Conservation (phyloP, 208 protist species). For the Vickermania spadyakhi region DNA sequence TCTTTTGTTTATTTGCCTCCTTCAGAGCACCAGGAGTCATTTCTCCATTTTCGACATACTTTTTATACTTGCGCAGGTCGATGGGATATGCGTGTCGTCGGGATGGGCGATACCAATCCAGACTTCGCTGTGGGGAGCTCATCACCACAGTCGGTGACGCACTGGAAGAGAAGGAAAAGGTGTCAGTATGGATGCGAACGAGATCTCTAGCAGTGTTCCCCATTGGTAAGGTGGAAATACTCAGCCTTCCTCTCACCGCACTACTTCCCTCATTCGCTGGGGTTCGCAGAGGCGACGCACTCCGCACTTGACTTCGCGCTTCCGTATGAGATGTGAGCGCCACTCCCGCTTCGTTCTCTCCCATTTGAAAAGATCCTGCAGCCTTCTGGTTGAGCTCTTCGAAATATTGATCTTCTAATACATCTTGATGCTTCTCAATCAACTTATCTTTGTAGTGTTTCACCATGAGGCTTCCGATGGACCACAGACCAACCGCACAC, state of each 20-base stretch:
- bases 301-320: not conserved
- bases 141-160: not conserved
- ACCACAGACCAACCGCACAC: constrained; percentile 31
- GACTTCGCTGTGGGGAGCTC: not conserved
- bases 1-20: not conserved
- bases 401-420: constrained; percentile 6
- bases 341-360: not conserved
- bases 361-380: not conserved
- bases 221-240: not conserved
- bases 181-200: not conserved
- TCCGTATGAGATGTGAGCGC: not conserved
- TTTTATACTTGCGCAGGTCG: constrained; percentile 8
- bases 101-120: constrained; percentile 8
- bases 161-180: not conserved
- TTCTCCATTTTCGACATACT: not conserved
- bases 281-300: not conserved
- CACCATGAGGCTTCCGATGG: constrained; percentile 25
- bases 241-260: not conserved
- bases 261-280: not conserved
- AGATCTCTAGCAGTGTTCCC: not conserved
- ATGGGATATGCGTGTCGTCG: constrained; percentile 8
- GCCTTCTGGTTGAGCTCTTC: not conserved
- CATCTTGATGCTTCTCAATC: constrained; percentile 7
- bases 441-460: constrained; percentile 22
- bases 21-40: not conserved